These are phyloP conservation scores for Paraconiothyrium sp. DNA, from an alignment of 2,329 filamentous ascomycete species.

Conservation along the genomic window DNA sequence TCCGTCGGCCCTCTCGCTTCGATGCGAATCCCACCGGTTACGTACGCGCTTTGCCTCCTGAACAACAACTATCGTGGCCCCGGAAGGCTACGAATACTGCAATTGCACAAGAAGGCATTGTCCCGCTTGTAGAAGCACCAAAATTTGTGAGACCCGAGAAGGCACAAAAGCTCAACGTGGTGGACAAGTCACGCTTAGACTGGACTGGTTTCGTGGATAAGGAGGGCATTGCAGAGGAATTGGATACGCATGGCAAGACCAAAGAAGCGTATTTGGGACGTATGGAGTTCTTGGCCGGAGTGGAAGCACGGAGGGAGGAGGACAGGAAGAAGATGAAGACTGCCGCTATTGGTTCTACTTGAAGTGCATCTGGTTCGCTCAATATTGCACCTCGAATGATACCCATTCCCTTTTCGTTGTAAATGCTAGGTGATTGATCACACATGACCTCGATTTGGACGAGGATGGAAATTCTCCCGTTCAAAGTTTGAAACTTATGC, in stretches of 20 bases:
- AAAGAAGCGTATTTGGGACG: conserved; percentile 69
- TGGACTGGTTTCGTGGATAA: conserved; percentile 72
- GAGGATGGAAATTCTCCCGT: not conserved
- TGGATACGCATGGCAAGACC: conserved; percentile 68
- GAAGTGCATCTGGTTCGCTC: not conserved
- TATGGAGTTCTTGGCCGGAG: conserved; percentile 69
- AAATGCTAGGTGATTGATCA: not conserved
- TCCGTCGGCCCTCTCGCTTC: conserved; percentile 59
- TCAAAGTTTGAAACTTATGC: too few species aligned
- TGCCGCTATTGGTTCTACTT: conserved; percentile 20
- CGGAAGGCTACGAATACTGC: conserved; percentile 28
- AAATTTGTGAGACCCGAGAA: conserved; percentile 43
- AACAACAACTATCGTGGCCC: conserved; percentile 55
- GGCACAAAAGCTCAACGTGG: conserved; percentile 70
- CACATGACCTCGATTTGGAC: not conserved
- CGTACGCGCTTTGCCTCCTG: conserved; percentile 56
- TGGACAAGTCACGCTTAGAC: conserved; percentile 72
- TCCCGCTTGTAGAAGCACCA: conserved; percentile 26
- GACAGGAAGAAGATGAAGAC: conserved; percentile 62
- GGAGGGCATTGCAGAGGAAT: conserved; percentile 68
- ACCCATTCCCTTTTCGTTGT: not conserved
- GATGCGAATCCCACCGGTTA: conserved; percentile 60
- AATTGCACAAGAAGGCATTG: conserved; percentile 23
- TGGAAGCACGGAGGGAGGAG: conserved; percentile 65
- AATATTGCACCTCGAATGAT: not conserved